Percentiles rank a stretch among this genome's conserved stretches.
Evolutionary conservation across 2,329 filamentous ascomycete species (phyloP).

Genomic region (Pseudocercospora macadamiae): DNA sequence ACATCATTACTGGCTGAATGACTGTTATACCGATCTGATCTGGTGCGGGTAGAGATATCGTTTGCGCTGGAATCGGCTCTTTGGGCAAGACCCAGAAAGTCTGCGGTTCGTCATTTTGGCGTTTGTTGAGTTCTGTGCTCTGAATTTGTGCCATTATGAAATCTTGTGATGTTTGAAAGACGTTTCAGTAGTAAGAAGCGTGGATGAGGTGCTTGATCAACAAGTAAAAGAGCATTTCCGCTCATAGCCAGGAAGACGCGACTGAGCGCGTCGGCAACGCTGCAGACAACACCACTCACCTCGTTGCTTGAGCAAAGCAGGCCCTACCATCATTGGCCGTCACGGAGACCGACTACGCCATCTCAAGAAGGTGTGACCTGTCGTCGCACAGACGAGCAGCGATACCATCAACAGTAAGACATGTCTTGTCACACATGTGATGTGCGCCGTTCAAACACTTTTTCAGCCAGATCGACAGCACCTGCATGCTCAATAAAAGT

Average conservation of each 20-base stretch:
- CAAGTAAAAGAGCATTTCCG: neutral
- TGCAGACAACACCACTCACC: neutral
- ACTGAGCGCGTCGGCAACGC: neutral
- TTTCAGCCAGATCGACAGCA: neutral
- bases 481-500: neutral
- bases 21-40: slow-evolving; percentile 20
- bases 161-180: no score
- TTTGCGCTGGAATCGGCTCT: slow-evolving; percentile 15
- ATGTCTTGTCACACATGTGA: neutral
- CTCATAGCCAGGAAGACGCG: neutral
- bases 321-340: neutral
- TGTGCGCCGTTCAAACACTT: neutral
- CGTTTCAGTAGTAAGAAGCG: neutral
- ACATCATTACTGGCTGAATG: slow-evolving; percentile 15
- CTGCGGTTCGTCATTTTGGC: neutral
- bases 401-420: neutral
- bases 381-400: neutral
- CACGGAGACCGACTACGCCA: neutral
- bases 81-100: slow-evolving; percentile 15
- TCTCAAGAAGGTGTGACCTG: neutral
- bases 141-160: neutral
- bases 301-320: neutral
- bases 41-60: slow-evolving; percentile 15
- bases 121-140: neutral
- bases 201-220: neutral